Evolutionary conservation across 192 early-diverging fungal species (phyloP), one percentile per base, ranked within the genome.

Genomic region (Mortierella claussenii): DNA sequence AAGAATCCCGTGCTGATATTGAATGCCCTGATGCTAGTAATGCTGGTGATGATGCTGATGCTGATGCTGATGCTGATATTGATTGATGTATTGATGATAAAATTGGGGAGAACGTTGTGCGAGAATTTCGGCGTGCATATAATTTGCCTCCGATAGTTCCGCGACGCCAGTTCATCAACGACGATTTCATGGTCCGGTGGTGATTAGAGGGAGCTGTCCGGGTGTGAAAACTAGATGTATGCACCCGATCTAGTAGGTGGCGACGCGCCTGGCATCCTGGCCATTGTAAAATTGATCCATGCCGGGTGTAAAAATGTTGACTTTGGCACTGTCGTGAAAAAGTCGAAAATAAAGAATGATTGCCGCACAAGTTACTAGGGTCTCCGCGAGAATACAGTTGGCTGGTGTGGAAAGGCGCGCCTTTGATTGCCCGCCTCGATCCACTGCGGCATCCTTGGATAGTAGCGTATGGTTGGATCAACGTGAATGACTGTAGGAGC

Each of bases 1-100:
- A 40, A 10, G 13, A 10, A 40, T 10, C 7, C 7, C 37, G 13
- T 13, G 37, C n/a, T n/a, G n/a, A n/a, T n/a, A n/a, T 40, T 40
- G 37, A 40, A 40, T 7, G 13, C 13, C 37, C 13, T 10, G 37
- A 40, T 40, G 37, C 37, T 40, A 40, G 8, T 23, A 17, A 21
- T 20, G 47, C 17, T 31, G 33, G 24, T 12, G 49, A 6, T 15
- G 60, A 18, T 53, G 49, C 27, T 31, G 36, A 11, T 36, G 24
- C 28, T 42, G 60, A 63, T 47, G n/a, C 43, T 60, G 50, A 34
- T 50, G 36, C 17, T 37, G 37, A 23, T 58, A 34, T 24, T 21
- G 37, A 49, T 36, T 40, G 37, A 40, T 40, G 37, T 28, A 1
- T 33, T 40, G 23, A 36, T 51, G 33, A 8, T 23, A 48, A 55